Conservation (phyloP, 306 rosid genomes). For the Alnus rubra region DNA sequence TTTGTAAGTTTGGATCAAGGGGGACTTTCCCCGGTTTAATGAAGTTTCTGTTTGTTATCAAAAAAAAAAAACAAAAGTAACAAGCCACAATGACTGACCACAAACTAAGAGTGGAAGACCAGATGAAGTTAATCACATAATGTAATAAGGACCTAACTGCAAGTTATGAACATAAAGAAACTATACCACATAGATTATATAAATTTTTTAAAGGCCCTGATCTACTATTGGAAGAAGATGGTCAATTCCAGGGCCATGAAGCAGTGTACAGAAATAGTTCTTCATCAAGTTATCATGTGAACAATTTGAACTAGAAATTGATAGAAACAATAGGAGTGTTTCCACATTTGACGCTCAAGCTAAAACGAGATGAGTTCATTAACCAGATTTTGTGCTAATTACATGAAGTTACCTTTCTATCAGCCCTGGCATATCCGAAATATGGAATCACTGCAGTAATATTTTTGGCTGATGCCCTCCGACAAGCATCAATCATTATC, state of each 20-base stretch:
- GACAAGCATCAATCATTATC: conserved; percentile 90
- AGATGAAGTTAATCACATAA: background rate
- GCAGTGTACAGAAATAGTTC: background rate
- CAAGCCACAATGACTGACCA: background rate
- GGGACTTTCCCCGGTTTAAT: too few relatives aligned
- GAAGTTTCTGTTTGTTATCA: too few relatives aligned
- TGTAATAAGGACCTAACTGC: background rate
- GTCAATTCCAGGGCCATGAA: background rate
- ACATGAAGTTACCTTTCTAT: conserved; percentile 64
- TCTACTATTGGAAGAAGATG: background rate
- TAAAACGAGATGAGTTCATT: background rate
- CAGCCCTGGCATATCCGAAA: conserved; percentile 98
- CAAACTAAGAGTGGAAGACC: background rate
- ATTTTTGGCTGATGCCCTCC: conserved; percentile 94
- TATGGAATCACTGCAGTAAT: conserved; percentile 94
- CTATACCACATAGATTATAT: too few relatives aligned
- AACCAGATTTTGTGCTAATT: background rate
- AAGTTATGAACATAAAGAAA: background rate
- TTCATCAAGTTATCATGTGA: background rate
- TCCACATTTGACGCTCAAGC: conserved; percentile 4
- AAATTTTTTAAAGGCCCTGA: background rate
- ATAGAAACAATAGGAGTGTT: background rate
- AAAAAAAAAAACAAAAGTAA: background rate
- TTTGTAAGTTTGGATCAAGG: too few relatives aligned
- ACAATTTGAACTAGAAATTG: background rate